Percentiles rank a stretch among this genome's conserved stretches.
Conservation (phyloP, 2,329 filamentous ascomycete species). For the Clonostachys solani region DNA sequence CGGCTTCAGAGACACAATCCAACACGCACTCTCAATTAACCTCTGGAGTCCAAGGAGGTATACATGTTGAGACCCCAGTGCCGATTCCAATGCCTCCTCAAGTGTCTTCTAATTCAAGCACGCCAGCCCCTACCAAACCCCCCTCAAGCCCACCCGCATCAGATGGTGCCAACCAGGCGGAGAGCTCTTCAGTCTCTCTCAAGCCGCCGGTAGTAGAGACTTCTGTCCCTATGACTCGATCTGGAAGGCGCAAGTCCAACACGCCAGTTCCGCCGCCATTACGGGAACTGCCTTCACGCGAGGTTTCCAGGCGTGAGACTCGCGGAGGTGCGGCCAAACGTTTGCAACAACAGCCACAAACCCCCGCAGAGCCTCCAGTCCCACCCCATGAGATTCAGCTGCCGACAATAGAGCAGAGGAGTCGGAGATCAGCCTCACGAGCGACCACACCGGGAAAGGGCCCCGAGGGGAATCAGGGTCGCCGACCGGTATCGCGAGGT, state of each 20-base stretch:
- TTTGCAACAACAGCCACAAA: constrained; percentile 23
- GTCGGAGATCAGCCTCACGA: constrained; percentile 23
- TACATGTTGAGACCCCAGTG: constrained; percentile 35
- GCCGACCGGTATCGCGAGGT: constrained; percentile 47
- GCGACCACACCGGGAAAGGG: constrained; percentile 21
- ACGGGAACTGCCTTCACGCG: constrained; percentile 15
- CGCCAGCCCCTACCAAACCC: constrained; percentile 12
- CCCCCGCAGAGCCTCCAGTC: constrained; percentile 5
- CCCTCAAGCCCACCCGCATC: constrained; percentile 5
- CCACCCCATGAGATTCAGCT: constrained; percentile 9
- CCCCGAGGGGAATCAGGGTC: constrained; percentile 25
- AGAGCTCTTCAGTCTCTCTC: constrained; percentile 15
- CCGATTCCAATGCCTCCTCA: constrained; percentile 28
- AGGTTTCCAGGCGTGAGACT: constrained; percentile 36
- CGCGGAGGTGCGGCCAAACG: constrained; percentile 37
- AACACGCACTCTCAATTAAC: not conserved
- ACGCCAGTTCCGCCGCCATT: constrained; percentile 23
- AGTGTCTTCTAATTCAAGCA: constrained; percentile 9
- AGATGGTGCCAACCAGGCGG: too few relatives aligned
- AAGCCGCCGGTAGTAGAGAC: constrained; percentile 26
- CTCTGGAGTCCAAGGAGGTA: constrained; percentile 10
- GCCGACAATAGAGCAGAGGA: constrained; percentile 11
- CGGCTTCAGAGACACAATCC: not conserved
- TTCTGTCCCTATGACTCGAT: constrained; percentile 27
- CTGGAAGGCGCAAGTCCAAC: constrained; percentile 21